Conservation (phyloP, 495 filamentous ascomycete genomes). For the Penicillium manginii region DNA sequence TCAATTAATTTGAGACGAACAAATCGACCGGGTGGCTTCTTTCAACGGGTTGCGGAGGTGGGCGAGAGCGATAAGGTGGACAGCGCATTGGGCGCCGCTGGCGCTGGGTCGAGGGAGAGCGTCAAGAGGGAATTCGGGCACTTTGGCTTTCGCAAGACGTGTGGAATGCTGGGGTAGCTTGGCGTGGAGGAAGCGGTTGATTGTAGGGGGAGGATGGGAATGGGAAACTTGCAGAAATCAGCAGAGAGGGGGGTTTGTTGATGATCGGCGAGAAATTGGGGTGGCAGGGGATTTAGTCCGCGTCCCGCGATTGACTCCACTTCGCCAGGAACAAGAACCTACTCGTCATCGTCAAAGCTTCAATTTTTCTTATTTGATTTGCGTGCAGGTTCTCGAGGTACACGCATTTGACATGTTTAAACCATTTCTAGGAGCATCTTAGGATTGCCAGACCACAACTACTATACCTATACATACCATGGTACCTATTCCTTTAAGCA, state of each 20-base stretch:
- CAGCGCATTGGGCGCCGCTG: conserved; percentile 35
- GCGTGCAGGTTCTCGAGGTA: neutral
- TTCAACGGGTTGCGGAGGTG: conserved; percentile 6
- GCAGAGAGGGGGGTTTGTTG: conserved; percentile 22
- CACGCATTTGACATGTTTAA: neutral
- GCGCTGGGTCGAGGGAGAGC: conserved; percentile 13
- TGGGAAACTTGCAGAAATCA: neutral
- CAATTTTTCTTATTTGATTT: neutral
- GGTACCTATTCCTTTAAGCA: neutral
- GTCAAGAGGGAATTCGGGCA: neutral
- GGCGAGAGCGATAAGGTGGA: conserved; percentile 22
- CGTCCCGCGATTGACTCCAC: neutral
- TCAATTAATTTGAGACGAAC: conserved; percentile 2
- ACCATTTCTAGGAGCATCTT: no score
- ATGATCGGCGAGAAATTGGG: conserved; percentile 29
- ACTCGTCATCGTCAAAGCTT: neutral
- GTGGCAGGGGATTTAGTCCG: conserved; percentile 35
- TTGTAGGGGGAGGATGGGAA: conserved; percentile 6
- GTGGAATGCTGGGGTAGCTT: neutral
- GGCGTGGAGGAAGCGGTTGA: conserved; percentile 1
- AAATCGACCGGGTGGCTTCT: conserved; percentile 4
- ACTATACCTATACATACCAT: no score
- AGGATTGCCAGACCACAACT: no score
- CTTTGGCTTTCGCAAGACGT: neutral
- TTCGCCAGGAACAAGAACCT: neutral